Evolutionary conservation across 2,329 filamentous ascomycete genomes (phyloP).

Genomic region (Pyricularia sp.): DNA sequence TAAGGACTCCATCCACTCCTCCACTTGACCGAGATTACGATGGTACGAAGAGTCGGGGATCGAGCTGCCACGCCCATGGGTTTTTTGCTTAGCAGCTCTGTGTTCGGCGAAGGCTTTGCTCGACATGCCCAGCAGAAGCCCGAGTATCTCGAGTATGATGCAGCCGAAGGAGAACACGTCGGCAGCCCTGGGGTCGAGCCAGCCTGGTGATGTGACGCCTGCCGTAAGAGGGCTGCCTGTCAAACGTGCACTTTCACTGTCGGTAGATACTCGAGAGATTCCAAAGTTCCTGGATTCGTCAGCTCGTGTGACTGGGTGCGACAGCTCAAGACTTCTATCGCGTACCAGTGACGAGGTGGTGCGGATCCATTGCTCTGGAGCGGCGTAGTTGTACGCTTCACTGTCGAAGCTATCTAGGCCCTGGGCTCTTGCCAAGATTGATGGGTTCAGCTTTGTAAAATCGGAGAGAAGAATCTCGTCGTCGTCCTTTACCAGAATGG

Average conservation of each 20-base stretch:
- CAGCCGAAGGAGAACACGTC: conserved; percentile 65
- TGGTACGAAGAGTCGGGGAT: conserved; percentile 60
- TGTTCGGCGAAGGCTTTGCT: conserved; percentile 52
- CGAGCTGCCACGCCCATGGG: conserved; percentile 41
- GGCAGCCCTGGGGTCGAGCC: conserved; percentile 40
- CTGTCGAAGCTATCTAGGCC: conserved; percentile 44
- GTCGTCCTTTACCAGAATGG: conserved; percentile 51
- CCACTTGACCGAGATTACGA: conserved; percentile 53
- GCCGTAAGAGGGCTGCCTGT: conserved; percentile 20
- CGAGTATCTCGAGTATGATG: conserved; percentile 58
- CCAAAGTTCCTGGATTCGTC: conserved; percentile 18
- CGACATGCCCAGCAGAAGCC: conserved; percentile 55
- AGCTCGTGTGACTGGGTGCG: background rate
- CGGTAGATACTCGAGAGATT: conserved; percentile 18
- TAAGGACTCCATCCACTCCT: conserved; percentile 52
- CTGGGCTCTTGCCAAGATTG: conserved; percentile 26
- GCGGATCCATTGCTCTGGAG: conserved; percentile 51
- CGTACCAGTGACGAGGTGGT: conserved; percentile 13
- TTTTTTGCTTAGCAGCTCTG: conserved; percentile 52
- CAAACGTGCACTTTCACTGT: conserved; percentile 7
- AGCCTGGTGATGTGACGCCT: conserved; percentile 11
- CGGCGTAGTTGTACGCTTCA: conserved; percentile 59
- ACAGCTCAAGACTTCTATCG: background rate
- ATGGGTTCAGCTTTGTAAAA: conserved; percentile 34
- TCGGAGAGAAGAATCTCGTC: conserved; percentile 58